Conservation (phyloP, 306 rosid genomes). For the Calophaca sinica region DNA sequence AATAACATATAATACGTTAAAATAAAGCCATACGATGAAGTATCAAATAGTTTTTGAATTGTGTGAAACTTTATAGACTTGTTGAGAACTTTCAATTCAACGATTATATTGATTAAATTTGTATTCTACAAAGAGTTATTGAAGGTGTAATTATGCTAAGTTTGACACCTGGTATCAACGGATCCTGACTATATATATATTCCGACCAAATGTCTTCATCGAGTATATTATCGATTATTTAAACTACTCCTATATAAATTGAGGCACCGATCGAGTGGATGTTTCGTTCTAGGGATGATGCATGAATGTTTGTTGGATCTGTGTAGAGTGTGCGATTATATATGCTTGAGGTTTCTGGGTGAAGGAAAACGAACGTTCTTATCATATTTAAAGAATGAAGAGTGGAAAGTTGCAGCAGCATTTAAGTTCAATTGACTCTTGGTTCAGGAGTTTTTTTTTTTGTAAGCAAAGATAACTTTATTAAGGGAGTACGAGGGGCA, state of each 20-base stretch:
- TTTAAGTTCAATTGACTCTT: constrained; percentile 26
- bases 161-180: too few relatives aligned
- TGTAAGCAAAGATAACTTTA: too few relatives aligned
- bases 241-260: neutral
- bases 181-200: too few relatives aligned
- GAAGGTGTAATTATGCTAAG: too few relatives aligned
- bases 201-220: neutral
- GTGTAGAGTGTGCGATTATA: neutral
- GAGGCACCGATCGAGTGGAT: constrained; percentile 8
- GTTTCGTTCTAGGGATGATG: constrained; percentile 32
- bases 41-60: too few relatives aligned
- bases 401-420: neutral
- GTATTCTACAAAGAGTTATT: too few relatives aligned
- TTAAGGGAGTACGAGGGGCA: too few relatives aligned
- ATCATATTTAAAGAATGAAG: constrained; percentile 26
- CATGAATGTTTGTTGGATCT: constrained; percentile 37
- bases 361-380: constrained; percentile 35
- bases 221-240: neutral
- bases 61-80: too few relatives aligned
- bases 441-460: constrained; percentile 13
- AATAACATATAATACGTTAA: too few relatives aligned
- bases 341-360: neutral
- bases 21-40: too few relatives aligned
- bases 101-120: too few relatives aligned
- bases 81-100: too few relatives aligned